Base-by-base conservation (phyloP, 78 protist species). In the Polysphondylium violaceum region DNA sequence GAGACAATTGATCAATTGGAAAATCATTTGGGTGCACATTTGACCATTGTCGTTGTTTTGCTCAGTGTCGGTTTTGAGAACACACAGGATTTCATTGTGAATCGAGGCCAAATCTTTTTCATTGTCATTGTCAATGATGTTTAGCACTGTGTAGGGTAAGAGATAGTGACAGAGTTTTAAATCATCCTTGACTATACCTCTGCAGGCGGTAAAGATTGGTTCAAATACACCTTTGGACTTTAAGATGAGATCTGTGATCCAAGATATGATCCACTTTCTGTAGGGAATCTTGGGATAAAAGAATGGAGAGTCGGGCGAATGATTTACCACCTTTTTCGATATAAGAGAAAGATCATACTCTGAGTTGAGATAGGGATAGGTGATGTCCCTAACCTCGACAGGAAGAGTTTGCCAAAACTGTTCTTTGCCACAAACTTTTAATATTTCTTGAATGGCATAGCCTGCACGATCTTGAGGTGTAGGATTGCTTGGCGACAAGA, bases 381-480 rank as follows among this genome's bases (percentile, higher is more conserved):
- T 31, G 0, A 88, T 43, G 9, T 72, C 94, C 5, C 36, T 43
- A 36, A 69, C 72, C 21, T 88, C 94, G 5, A 3, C 64, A 36
- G 74, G 17, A 29, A 88, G 64, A 36, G 31, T 36, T 4, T 76
- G 36, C 3, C 60, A 58, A 36, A 63, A 60, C n/a, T 41, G 33
- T 2, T 29, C 58, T 23, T 73, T 76, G 41, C 69, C 69, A 44
- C 72, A 77, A 1, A 25, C 56, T 27, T 69, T 61, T 27, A 91
- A 27, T 50, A 91, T 77, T 72, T 91, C 95, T 72, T 91, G 95
- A 19, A 91, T 91, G 2, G 95, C 95, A 75, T 79, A 91, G 25
- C 87, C 86, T 16, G 95, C 95, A 36, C 95, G 27, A 59, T 91
- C 95, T 64, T 91, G 95, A 7, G 86, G 78, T 3, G 58, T 73